A percentile compares a stretch with the other conserved stretches of the same genome.
Conservation (phyloP, 306 rosid genomes). For the Begonia masoniana region DNA sequence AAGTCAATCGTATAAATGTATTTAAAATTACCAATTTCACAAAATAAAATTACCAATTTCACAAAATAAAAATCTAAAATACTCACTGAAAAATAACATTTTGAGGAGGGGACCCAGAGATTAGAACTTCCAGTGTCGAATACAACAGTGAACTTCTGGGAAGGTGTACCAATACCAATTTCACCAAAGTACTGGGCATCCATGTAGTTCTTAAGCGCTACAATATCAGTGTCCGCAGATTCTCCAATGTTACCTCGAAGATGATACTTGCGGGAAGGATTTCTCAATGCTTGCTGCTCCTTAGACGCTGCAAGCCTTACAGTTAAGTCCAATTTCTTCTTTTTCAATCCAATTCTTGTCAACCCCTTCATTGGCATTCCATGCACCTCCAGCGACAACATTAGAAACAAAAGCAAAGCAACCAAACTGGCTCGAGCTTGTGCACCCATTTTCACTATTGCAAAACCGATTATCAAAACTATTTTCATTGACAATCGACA, state of each 20-base stretch:
- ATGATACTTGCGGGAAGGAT: conserved; percentile 28
- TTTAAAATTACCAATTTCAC: no score
- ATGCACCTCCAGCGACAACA: no score
- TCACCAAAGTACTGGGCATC: conserved; percentile 97
- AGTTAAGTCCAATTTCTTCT: conserved; percentile 26
- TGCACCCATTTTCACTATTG: no score
- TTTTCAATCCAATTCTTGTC: conserved; percentile 62
- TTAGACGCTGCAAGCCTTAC: conserved; percentile 27
- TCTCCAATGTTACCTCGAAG: conserved; percentile 17
- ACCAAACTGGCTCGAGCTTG: no score
- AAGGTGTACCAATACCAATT: conserved; percentile 66
- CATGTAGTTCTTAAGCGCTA: conserved; percentile 65
- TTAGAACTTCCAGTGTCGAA: conserved; percentile 96
- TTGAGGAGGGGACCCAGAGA: conserved; percentile 76
- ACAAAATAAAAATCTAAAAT: background rate
- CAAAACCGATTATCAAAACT: no score
- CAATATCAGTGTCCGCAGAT: conserved; percentile 25
- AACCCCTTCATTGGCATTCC: conserved; percentile 23
- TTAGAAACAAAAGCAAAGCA: no score
- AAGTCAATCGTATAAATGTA: background rate
- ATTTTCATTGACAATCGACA: no score
- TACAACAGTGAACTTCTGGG: conserved; percentile 72
- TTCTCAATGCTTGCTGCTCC: conserved; percentile 15
- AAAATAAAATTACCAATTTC: no score
- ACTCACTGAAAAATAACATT: conserved; percentile 71